Percentiles rank a stretch among this genome's conserved stretches.
These are phyloP conservation scores for Wickerhamiella allomyrinae DNA, from an alignment of 805 yeast genomes.

Conservation along the genomic window DNA sequence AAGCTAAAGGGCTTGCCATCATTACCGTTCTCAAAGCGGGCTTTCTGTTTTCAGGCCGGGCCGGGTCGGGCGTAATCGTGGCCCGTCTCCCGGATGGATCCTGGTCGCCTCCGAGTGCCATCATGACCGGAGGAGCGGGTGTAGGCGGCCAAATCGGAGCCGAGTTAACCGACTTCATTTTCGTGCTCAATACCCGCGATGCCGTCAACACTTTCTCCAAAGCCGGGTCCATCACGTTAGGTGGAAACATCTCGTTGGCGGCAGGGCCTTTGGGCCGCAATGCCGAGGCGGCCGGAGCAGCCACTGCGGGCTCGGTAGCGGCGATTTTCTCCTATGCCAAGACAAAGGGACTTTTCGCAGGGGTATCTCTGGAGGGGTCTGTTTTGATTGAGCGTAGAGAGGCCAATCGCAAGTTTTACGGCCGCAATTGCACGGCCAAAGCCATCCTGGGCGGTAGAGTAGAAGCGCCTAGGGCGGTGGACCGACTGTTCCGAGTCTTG, in stretches of 20 bases:
- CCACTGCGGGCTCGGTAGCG: conserved; percentile 72
- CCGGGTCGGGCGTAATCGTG: conserved; percentile 92
- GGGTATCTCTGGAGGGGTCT: conserved; percentile 93
- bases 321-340: conserved; percentile 90
- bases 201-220: conserved; percentile 93
- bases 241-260: conserved; percentile 89
- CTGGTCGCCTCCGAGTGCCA: conserved; percentile 97
- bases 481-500: conserved; percentile 69
- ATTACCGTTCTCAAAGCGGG: conserved; percentile 96
- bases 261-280: conserved; percentile 97
- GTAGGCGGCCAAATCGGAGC: conserved; percentile 98
- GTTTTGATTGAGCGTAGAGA: conserved; percentile 94
- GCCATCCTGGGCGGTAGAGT: conserved; percentile 71
- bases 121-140: conserved; percentile 94
- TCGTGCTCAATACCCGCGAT: conserved; percentile 68
- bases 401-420: conserved; percentile 90
- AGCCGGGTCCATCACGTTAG: conserved; percentile 84
- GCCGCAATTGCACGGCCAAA: conserved; percentile 77
- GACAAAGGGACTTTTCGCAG: conserved; percentile 93
- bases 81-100: conserved; percentile 88
- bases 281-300: conserved; percentile 95
- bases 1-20: conserved; percentile 86
- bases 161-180: conserved; percentile 90
- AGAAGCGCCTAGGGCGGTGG: conserved; percentile 87
- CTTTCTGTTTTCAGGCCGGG: conserved; percentile 88